A percentile compares a stretch with the other conserved stretches of the same genome.
These are phyloP conservation scores for Suhomyces emberorum DNA, from an alignment of 805 yeast species.

Conservation along the genomic window DNA sequence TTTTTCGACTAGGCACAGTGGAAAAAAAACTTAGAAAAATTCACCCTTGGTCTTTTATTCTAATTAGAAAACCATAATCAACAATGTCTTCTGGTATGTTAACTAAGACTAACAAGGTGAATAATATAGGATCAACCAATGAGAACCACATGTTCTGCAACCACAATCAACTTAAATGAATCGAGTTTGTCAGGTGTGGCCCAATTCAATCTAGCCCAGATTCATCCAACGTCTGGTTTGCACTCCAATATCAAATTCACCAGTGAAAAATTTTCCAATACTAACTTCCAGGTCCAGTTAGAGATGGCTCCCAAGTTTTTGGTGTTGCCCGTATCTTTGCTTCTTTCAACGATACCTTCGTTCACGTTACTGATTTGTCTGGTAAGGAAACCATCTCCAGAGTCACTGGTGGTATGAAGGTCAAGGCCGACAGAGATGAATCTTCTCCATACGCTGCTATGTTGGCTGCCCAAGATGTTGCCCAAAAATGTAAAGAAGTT, in stretches of 20 bases:
- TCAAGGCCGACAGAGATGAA: conserved; percentile 99
- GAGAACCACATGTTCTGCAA: too few relatives aligned
- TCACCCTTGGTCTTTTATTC: conserved; percentile 8
- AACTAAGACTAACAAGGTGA: too few relatives aligned
- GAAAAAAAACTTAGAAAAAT: conserved; percentile 10
- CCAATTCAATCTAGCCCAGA: too few relatives aligned
- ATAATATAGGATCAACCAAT: too few relatives aligned
- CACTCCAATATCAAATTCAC: too few relatives aligned
- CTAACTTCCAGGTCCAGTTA: conserved; percentile 44
- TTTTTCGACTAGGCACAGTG: conserved; percentile 5
- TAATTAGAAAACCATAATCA: conserved; percentile 13
- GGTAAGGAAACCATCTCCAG: conserved; percentile 99
- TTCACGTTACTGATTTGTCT: conserved; percentile 97
- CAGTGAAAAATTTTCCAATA: too few relatives aligned
- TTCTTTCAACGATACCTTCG: conserved; percentile 99
- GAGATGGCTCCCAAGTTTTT: conserved; percentile 95
- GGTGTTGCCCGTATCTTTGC: conserved; percentile 99
- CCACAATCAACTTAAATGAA: too few relatives aligned
- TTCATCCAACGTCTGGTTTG: too few relatives aligned
- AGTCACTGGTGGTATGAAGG: conserved; percentile 99
- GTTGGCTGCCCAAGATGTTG: conserved; percentile 99
- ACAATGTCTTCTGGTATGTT: conserved; percentile 18
- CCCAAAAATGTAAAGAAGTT: conserved; percentile 98
- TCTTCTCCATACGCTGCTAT: conserved; percentile 99
- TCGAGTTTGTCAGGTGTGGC: too few relatives aligned